Evolutionary conservation across 1,139 yeast species (phyloP), one percentile per base, ranked within the genome.

Genomic region (Geotrichum aggregatum): DNA sequence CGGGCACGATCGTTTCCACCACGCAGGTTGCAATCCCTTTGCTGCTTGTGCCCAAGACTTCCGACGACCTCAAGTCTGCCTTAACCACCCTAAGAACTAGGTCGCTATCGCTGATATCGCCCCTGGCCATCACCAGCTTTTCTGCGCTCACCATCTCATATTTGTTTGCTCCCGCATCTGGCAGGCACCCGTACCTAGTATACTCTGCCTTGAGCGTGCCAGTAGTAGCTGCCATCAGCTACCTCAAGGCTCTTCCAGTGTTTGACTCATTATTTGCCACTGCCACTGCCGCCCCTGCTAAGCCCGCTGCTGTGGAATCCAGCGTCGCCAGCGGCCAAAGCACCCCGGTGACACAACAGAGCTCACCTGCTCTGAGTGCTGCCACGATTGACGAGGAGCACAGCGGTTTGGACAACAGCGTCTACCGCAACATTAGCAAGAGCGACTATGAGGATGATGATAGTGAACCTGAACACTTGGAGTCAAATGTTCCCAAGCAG

Each of bases 151-250:
- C 56, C 4, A 50, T 57, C 16, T 59, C 64, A 16, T 64, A 50
- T 51, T 38, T 56, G 42, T 49, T 57, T 46, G 58, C 67, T 14
- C 55, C 60, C 2, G 51, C 60, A n/a, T 42, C 54, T 21, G 61
- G 59, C 42, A 52, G 60, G 26, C 67, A 64, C 49, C 67, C 67
- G 3, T 64, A 64, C 44, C 54, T 64, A 50, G 41, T 63, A 18
- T 63, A 64, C 52, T 54, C 62, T 6, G 63, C 63, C 3, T 50
- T 63, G 22, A 50, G 62, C 1, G 52, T 62, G 39, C 66, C 66
- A 1, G 34, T 59, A 6, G 43, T 57, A 2, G 50, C 52, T n/a
- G 50, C 48, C 6, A 22, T 47, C 11, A 36, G 34, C 14, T 43
- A 52, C 38, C 30, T 45, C 24, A 45, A 45, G 44, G 46, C 38